phyloP scores from a whole-genome alignment of 208 protist species.

The Trypanosomatidae sp. region DNA sequence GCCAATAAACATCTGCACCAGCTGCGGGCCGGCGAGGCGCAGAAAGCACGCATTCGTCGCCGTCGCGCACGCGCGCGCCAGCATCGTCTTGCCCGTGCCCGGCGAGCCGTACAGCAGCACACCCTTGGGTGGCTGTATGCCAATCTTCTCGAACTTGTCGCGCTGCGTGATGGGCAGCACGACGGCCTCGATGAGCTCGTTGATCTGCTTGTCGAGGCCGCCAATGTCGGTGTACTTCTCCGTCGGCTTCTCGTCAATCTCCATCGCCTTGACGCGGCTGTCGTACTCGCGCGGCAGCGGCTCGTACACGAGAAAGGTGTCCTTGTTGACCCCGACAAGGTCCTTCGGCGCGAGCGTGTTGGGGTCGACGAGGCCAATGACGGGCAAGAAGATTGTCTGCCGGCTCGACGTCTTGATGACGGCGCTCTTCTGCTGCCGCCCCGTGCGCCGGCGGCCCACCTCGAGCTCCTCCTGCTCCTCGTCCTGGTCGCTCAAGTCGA shows the following conservation, averaged over 20 bases:
- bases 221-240: conserved; percentile 99
- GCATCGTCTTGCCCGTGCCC: conserved; percentile 96
- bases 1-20: conserved; percentile 97
- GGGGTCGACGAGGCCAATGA: conserved; percentile 98
- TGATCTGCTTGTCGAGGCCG: conserved; percentile 99
- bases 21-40: conserved; percentile 98
- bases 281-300: conserved; percentile 99
- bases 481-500: conserved; percentile 69
- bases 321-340: conserved; percentile 99
- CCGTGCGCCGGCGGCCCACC: conserved; percentile 43
- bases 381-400: conserved; percentile 99
- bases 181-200: conserved; percentile 97
- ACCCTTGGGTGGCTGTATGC: conserved; percentile 99
- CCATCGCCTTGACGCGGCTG: conserved; percentile 99
- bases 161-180: conserved; percentile 99
- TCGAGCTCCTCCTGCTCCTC: conserved; percentile 60
- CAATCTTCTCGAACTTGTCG: conserved; percentile 97
- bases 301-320: conserved; percentile 99
- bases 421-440: conserved; percentile 90
- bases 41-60: conserved; percentile 98
- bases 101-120: conserved; percentile 96
- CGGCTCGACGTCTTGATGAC: conserved; percentile 99
- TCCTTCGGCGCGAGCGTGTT: conserved; percentile 96
- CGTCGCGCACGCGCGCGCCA: conserved; percentile 98
- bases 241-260: conserved; percentile 99